phyloP scores from a whole-genome alignment of 192 early-diverging fungal species.

The Gorgonomyces haynaldii region DNA sequence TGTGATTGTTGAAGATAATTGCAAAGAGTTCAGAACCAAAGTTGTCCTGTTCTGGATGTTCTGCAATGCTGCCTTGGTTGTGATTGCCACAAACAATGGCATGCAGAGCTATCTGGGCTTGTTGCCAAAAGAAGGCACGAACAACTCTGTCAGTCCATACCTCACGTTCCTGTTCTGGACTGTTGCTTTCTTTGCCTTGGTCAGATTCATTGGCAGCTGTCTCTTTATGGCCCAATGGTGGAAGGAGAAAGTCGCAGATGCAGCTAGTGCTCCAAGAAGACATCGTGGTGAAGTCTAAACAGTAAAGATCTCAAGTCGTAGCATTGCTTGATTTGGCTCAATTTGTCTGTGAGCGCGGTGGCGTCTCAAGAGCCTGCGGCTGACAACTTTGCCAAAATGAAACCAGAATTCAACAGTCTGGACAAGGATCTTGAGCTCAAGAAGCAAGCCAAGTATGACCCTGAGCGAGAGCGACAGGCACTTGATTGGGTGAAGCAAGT shows the following conservation, averaged over 20 bases:
- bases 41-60: slow-evolving; percentile 34
- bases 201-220: slow-evolving; percentile 21
- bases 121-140: slow-evolving; percentile 13
- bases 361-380: neutral
- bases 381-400: too few species aligned
- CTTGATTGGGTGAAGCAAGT: slow-evolving; percentile 3
- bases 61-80: slow-evolving; percentile 27
- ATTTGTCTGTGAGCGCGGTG: neutral
- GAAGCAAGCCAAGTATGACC: too few species aligned
- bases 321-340: neutral
- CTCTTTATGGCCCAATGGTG: slow-evolving; percentile 24
- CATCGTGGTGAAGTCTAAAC: too few species aligned
- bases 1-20: slow-evolving; percentile 33
- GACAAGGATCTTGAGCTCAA: too few species aligned
- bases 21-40: slow-evolving; percentile 40
- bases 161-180: slow-evolving; percentile 34
- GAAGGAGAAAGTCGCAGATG: slow-evolving; percentile 9
- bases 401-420: too few species aligned
- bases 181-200: slow-evolving; percentile 19
- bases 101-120: slow-evolving; percentile 15
- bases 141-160: slow-evolving; percentile 25
- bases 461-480: neutral
- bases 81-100: slow-evolving; percentile 25
- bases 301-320: slow-evolving; percentile 3
- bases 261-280: neutral